These are phyloP conservation scores for Hypoxylon sp. DNA, from an alignment of 2,329 filamentous ascomycete genomes.

Conservation along the genomic window DNA sequence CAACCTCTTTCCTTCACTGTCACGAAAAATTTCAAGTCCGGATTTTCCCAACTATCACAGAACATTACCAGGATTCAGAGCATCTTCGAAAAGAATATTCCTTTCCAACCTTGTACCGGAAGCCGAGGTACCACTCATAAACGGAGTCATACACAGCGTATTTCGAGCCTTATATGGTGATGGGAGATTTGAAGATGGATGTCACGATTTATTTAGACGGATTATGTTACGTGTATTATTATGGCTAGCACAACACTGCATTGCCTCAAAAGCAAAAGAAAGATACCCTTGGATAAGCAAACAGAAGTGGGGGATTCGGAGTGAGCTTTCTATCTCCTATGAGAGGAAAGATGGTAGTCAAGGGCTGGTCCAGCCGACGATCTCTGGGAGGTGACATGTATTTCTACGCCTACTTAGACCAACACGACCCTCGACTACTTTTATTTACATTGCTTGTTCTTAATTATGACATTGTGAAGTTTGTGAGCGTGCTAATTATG, in stretches of 20 bases:
- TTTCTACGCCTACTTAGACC: conserved; percentile 36
- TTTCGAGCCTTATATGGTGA: conserved; percentile 16
- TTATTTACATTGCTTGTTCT: conserved; percentile 27
- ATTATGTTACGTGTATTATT: conserved; percentile 11
- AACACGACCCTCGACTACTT: conserved; percentile 37
- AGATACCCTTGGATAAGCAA: conserved; percentile 33
- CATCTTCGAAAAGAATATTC: conserved; percentile 6
- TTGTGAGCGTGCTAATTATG: not conserved
- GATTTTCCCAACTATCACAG: not conserved
- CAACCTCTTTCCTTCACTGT: conserved; percentile 30
- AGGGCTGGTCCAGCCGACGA: conserved; percentile 38
- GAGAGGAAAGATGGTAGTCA: conserved; percentile 35
- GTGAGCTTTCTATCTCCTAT: conserved; percentile 24
- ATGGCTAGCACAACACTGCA: conserved; percentile 1
- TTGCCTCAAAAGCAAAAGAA: conserved; percentile 7
- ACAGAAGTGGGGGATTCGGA: conserved; percentile 5
- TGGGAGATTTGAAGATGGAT: not conserved
- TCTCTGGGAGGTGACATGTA: conserved; percentile 30
- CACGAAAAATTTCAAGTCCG: conserved; percentile 24
- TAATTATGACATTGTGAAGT: conserved; percentile 10
- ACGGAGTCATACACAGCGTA: conserved; percentile 1
- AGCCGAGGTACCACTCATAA: not conserved
- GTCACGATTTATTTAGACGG: not conserved
- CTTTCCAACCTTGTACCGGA: not conserved
- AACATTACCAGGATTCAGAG: conserved; percentile 14